Evolutionary conservation across 2,329 filamentous ascomycete species (phyloP).

Genomic region (Fusarium lyarnte): DNA sequence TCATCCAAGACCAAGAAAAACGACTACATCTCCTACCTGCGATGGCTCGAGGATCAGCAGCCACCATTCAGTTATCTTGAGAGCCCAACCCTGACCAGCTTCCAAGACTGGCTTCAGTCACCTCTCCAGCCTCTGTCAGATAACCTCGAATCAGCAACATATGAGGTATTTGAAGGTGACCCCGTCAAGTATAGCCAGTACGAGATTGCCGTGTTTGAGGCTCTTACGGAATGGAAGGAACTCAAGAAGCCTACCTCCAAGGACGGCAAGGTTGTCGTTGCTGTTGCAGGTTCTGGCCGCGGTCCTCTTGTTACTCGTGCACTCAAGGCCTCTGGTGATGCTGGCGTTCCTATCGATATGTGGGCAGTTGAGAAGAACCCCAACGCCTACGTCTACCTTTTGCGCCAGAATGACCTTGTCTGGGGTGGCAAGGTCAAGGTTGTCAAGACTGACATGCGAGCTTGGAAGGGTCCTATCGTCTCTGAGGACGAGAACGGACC

Average conservation of each 20-base stretch:
- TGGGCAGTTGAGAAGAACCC: conserved; percentile 99
- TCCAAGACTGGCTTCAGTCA: conserved; percentile 95
- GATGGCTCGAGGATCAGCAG: conserved; percentile 85
- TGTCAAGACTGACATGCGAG: conserved; percentile 96
- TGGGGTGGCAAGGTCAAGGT: conserved; percentile 86
- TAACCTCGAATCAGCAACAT: conserved; percentile 96
- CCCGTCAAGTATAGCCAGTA: conserved; percentile 99
- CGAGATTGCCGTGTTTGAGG: conserved; percentile 82
- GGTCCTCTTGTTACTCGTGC: conserved; percentile 92
- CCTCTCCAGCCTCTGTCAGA: conserved; percentile 94
- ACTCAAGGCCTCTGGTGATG: conserved; percentile 78
- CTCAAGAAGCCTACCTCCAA: conserved; percentile 77
- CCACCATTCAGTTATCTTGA: conserved; percentile 66
- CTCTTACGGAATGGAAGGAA: conserved; percentile 80
- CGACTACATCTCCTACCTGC: conserved; percentile 78
- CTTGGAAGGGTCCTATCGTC: conserved; percentile 84
- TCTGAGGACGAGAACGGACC: conserved; percentile 56
- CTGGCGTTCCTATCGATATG: conserved; percentile 81
- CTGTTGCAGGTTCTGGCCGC: conserved; percentile 91
- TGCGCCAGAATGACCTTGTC: conserved; percentile 82
- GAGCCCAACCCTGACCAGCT: conserved; percentile 61
- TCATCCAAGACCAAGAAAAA: conserved; percentile 32
- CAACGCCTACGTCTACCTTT: conserved; percentile 92
- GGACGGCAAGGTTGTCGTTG: conserved; percentile 79
- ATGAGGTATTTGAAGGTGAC: conserved; percentile 98